Base-by-base conservation (phyloP, 106 monocot species). In the Apostasia ramifera region DNA sequence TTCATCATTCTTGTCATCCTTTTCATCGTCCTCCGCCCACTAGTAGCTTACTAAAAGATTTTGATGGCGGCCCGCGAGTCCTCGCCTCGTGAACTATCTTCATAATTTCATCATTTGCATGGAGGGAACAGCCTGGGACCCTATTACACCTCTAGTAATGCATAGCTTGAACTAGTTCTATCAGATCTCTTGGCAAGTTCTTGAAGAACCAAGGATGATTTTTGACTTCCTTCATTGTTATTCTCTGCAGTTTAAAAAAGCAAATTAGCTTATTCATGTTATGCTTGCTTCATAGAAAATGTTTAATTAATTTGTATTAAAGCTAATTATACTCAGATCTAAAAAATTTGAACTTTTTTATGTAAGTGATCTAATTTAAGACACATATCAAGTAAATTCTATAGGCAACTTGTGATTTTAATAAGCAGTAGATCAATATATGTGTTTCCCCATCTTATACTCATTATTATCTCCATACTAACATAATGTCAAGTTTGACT, bases 71-170 rank as follows among this genome's bases (percentile, higher is more conserved):
- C 4, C 47, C 58, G 1, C 49, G 45, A 12, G 2, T 67, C 57
- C 74, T 56, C 10, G 74, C 74, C 41, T 75, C 67, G 6, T 8
- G 26, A 15, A 75, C 74, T 10, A 75, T 75, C 74, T 75, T 59
- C 74, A 75, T 75, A 46, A 75, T 75, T 7, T 75, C 67, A 5
- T 75, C 74, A 15, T 55, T 40, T n/a, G 38, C 59, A 48, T 75
- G 74, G 47, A 50, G 67, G 44, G 57, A 73, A 39, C 38, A 75
- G 67, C 39, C 39, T 7, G 74, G 55, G 0, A 63, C 61, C 40
- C 38, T 54, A 12, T 55, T 3, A 44, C 61, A n/a, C 52, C 56
- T 66, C 74, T 74, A 54, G 74, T 67, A 75, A 67, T 75, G 68
- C 1, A 50, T 38, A 4, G 74, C 63, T 49, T 75, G 74, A 1